phyloP scores from a whole-genome alignment of 2,329 filamentous ascomycete species.

The Beauveria varroae region DNA sequence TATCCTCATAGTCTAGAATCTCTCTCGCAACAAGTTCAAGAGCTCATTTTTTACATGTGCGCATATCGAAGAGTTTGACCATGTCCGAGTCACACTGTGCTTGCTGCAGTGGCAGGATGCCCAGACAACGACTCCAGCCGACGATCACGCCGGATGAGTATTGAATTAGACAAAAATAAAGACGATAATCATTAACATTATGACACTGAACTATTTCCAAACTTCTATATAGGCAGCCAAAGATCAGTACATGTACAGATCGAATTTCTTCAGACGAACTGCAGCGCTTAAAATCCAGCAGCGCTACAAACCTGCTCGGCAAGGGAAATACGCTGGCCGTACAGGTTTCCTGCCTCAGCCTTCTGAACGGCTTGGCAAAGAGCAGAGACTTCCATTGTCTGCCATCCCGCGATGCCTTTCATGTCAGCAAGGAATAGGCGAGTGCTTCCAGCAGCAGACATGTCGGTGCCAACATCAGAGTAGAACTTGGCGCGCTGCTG shows the following conservation, averaged over 20 bases:
- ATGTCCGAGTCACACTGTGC: no score
- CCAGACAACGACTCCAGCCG: no score
- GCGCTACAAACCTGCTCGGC: conserved; percentile 6
- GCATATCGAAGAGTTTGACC: no score
- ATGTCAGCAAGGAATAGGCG: conserved; percentile 4
- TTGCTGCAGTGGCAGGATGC: no score
- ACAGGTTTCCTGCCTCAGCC: conserved; percentile 7
- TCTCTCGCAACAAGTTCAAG: no score
- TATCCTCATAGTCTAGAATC: no score
- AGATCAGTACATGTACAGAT: background rate
- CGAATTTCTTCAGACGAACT: background rate
- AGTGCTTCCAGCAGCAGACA: conserved; percentile 3
- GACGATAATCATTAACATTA: no score
- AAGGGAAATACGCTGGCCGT: conserved; percentile 4
- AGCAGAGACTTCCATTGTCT: conserved; percentile 4
- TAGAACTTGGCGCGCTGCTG: conserved; percentile 3
- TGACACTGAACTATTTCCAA: background rate
- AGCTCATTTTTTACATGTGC: no score
- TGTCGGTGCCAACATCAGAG: background rate
- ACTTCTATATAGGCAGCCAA: background rate
- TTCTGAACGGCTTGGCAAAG: conserved; percentile 2
- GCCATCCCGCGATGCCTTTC: conserved; percentile 1
- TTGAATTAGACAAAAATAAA: no score
- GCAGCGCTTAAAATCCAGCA: conserved; percentile 5
- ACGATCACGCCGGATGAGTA: no score